Evolutionary conservation across 768 basidiomycete species (phyloP).

Genomic region (Termitomyces sp.): DNA sequence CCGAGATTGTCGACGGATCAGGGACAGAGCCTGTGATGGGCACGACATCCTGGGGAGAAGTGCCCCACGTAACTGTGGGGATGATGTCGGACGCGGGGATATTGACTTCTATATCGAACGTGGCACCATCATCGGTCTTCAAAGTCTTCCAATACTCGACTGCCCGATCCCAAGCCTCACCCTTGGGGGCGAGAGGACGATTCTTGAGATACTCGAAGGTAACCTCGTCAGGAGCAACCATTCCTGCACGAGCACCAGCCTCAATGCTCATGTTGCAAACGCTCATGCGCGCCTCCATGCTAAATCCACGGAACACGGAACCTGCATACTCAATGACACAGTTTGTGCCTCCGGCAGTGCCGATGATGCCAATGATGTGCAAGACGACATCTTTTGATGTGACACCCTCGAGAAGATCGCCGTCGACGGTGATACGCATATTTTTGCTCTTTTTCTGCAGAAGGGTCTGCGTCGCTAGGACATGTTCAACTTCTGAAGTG

Average conservation of each 20-base stretch:
- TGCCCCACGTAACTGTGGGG: constrained; percentile 91
- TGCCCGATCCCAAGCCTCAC: constrained; percentile 81
- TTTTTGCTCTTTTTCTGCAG: constrained; percentile 87
- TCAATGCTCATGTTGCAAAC: constrained; percentile 96
- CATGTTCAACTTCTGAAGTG: constrained; percentile 92
- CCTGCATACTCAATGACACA: constrained; percentile 88
- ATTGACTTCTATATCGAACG: constrained; percentile 77
- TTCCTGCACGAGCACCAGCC: constrained; percentile 87
- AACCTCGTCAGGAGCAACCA: constrained; percentile 86
- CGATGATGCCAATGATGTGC: constrained; percentile 86
- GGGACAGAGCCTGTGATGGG: constrained; percentile 80
- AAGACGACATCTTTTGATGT: constrained; percentile 88
- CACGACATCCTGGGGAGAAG: constrained; percentile 84
- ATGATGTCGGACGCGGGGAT: constrained; percentile 82
- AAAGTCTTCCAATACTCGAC: constrained; percentile 83
- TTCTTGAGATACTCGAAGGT: constrained; percentile 81
- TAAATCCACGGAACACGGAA: constrained; percentile 77
- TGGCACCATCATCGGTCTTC: constrained; percentile 73
- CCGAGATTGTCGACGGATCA: constrained; percentile 60
- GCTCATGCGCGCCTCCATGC: constrained; percentile 90
- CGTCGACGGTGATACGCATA: constrained; percentile 88
- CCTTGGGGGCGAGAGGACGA: constrained; percentile 77
- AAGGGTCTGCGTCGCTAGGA: constrained; percentile 87
- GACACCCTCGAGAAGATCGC: constrained; percentile 73
- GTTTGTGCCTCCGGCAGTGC: constrained; percentile 93